Evolutionary conservation across 169 alveolate species (phyloP).

Genomic region (Theileria luwenshuni): DNA sequence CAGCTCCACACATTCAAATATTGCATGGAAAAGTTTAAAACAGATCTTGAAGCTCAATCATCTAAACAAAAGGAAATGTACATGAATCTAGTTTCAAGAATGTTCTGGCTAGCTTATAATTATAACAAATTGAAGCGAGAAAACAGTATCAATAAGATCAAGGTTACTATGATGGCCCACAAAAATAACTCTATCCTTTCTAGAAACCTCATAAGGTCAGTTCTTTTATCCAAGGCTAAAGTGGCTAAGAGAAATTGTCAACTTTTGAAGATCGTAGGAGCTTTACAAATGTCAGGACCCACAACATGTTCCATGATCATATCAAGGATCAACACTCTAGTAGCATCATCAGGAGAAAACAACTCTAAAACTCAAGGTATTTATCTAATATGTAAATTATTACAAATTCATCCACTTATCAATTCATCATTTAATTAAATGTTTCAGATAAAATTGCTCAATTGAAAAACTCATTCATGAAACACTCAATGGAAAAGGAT

Average conservation of each 20-base stretch:
- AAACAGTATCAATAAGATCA: slow-evolving; percentile 13
- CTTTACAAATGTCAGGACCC: slow-evolving; percentile 34
- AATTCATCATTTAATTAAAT: not conserved
- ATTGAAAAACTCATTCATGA: slow-evolving; percentile 38
- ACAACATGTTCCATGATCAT: slow-evolving; percentile 34
- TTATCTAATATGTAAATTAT: too few relatives aligned
- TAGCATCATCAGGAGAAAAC: not conserved
- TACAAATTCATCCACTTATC: not conserved
- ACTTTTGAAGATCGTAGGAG: slow-evolving; percentile 16
- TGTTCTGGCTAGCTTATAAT: not conserved
- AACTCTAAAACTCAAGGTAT: not conserved
- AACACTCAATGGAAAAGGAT: slow-evolving; percentile 40
- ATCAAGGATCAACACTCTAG: slow-evolving; percentile 25
- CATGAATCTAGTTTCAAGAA: slow-evolving; percentile 1
- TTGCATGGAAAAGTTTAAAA: slow-evolving; percentile 3
- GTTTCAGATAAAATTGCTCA: slow-evolving; percentile 7
- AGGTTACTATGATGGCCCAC: slow-evolving; percentile 6
- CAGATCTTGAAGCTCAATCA: not conserved
- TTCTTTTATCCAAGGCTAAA: slow-evolving; percentile 51
- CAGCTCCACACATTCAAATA: slow-evolving; percentile 1
- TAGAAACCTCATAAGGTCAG: slow-evolving; percentile 24
- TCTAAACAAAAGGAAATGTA: slow-evolving; percentile 11
- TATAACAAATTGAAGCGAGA: slow-evolving; percentile 16
- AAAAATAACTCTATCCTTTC: not conserved
- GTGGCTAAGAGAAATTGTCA: slow-evolving; percentile 55